These are phyloP conservation scores for Ensete glaucum DNA, from an alignment of 176 grass and related monocot species.

Conservation along the genomic window DNA sequence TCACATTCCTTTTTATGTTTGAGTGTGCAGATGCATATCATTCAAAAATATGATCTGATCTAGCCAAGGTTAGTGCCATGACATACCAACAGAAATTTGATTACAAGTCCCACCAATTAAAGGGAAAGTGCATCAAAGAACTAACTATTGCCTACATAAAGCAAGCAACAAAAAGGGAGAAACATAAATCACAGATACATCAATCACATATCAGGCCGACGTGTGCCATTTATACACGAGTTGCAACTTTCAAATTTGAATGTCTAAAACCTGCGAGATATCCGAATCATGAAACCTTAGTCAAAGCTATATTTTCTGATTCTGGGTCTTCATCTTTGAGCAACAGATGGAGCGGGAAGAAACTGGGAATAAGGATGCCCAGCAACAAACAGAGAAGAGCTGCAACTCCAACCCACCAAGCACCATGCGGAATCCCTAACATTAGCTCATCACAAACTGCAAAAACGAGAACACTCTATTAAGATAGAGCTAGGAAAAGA, in stretches of 20 bases:
- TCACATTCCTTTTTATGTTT: too few relatives aligned
- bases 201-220: background rate
- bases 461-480: background rate
- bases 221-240: background rate
- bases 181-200: background rate
- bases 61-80: too few relatives aligned
- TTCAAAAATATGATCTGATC: too few relatives aligned
- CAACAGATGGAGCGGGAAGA: conserved; percentile 39
- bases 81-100: too few relatives aligned
- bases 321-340: conserved; percentile 19
- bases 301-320: background rate
- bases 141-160: too few relatives aligned
- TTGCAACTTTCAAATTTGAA: background rate
- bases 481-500: background rate
- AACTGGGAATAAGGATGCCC: conserved; percentile 33
- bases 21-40: too few relatives aligned
- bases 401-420: conserved; percentile 65
- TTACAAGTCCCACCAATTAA: too few relatives aligned
- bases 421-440: conserved; percentile 49
- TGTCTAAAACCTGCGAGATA: background rate
- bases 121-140: too few relatives aligned
- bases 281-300: conserved; percentile 36
- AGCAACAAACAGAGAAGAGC: conserved; percentile 49
- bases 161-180: background rate
- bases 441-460: conserved; percentile 73